A percentile compares a stretch with the other conserved stretches of the same genome.
Evolutionary conservation across 208 protist genomes (phyloP).

Genomic region (Trypanosoma grayi): DNA sequence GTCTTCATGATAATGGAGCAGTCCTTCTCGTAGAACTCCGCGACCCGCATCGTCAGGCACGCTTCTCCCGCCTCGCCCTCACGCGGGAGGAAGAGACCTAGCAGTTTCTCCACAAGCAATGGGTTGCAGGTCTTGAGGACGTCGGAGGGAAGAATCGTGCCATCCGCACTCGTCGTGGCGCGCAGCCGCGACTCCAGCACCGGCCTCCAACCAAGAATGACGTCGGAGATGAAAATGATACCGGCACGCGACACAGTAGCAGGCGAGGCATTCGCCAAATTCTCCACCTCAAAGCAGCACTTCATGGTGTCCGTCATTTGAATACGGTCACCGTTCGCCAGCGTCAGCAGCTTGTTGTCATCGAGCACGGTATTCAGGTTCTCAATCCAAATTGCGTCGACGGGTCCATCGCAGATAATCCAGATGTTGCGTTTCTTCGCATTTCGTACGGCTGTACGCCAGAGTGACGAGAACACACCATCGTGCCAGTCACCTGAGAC

Average conservation of each 20-base stretch:
- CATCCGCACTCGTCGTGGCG: constrained; percentile 63
- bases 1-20: constrained; percentile 87
- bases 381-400: constrained; percentile 99
- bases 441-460: constrained; percentile 85
- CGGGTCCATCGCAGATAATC: constrained; percentile 98
- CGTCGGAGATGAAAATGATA: constrained; percentile 97
- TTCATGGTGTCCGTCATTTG: constrained; percentile 97
- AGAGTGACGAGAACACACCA: constrained; percentile 93
- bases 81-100: constrained; percentile 68
- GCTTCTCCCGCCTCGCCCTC: constrained; percentile 43
- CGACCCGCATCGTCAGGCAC: constrained; percentile 57
- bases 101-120: constrained; percentile 78
- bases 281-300: constrained; percentile 97
- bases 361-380: constrained; percentile 99
- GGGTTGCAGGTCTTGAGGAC: constrained; percentile 73
- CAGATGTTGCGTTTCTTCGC: constrained; percentile 93
- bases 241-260: constrained; percentile 98
- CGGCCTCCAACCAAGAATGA: constrained; percentile 94
- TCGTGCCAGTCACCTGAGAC: constrained; percentile 95
- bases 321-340: constrained; percentile 97
- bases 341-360: constrained; percentile 98
- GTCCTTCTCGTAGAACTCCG: constrained; percentile 88
- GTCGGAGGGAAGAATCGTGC: constrained; percentile 78
- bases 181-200: constrained; percentile 79
- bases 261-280: constrained; percentile 98